Evolutionary conservation across 2,329 filamentous ascomycete genomes (phyloP), one percentile per base, ranked within the genome.

Genomic region (Nannizzia gypsea): DNA sequence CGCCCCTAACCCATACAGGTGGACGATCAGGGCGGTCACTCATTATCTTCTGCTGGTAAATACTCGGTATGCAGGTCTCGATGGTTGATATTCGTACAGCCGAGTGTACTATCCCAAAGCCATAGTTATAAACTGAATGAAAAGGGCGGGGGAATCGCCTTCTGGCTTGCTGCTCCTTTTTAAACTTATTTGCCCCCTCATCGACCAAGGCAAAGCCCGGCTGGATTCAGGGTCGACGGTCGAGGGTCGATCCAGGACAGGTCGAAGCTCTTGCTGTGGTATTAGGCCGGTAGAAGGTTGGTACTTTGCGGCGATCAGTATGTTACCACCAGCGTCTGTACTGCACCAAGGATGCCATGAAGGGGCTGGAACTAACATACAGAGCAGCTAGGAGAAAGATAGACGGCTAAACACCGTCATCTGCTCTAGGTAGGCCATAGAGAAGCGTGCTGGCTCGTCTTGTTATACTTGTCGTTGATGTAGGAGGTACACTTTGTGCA

Each of bases 1-100:
- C 64, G 42, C 64, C 64, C 26, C 60, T 57, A 38, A 65, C 64
- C 62, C 62, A 65, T 50, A 64, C 62, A 0, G 64, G 64, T 36
- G 57, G 59, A 59, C 57, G 64, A 13, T 64, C 60, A 17, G 64
- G 64, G 56, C 61, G 59, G 57, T 65, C 64, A 56, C 34, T 40
- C 54, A 56, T 55, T 22, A 9, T 56, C 17, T 42, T 24, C 17
- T 54, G 13, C n/a, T 34, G 24, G 34, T 34, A 54, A 34, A 34
- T 31, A 13, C 24, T 54, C n/a, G 44, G 3, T 17, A 24, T 54
- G 34, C 6, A 34, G 13, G 4, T 54, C 11, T 15, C 5, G 44
- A 50, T 26, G 26, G 9, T 13, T 42, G 38, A 15, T 24, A 24
- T 24, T 50, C 22, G 22, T 36, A 36, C 31, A 36, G 31, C 9